These are phyloP conservation scores for Camelina sativa DNA, from an alignment of 345 rosid genomes.

Conservation along the genomic window DNA sequence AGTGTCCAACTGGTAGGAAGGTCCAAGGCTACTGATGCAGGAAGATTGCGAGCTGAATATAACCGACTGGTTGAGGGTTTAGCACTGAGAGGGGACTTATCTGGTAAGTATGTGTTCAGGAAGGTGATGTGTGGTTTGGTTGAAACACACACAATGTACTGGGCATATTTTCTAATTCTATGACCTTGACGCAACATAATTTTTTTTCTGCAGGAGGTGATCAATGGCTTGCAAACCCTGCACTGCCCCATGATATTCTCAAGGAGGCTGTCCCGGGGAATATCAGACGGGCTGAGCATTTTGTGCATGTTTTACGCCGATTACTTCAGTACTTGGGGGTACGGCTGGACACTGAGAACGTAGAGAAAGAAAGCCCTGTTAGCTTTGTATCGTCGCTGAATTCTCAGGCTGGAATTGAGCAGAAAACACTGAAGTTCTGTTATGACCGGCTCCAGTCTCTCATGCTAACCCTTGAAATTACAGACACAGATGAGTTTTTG, in stretches of 20 bases:
- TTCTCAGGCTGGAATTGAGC: constrained; percentile 92
- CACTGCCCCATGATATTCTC: constrained; percentile 93
- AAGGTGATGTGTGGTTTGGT: constrained; percentile 21
- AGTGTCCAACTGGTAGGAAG: constrained; percentile 87
- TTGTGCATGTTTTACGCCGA: constrained; percentile 86
- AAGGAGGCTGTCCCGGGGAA: constrained; percentile 98
- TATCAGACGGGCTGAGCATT: constrained; percentile 95
- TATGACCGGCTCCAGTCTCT: constrained; percentile 96
- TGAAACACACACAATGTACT: background rate
- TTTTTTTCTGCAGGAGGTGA: constrained; percentile 60
- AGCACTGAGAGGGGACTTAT: constrained; percentile 86
- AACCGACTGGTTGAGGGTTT: constrained; percentile 92
- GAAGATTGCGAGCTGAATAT: constrained; percentile 92
- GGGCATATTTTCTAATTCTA: background rate
- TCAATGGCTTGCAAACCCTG: constrained; percentile 98
- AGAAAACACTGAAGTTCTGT: constrained; percentile 91
- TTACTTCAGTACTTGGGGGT: constrained; percentile 82
- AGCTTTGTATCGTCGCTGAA: constrained; percentile 71
- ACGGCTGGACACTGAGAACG: constrained; percentile 81
- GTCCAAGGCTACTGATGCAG: constrained; percentile 98
- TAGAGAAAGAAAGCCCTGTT: constrained; percentile 95
- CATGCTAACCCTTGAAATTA: constrained; percentile 90
- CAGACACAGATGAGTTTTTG: constrained; percentile 93
- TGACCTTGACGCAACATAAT: constrained; percentile 21
- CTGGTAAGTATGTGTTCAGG: constrained; percentile 53